Percentiles rank a stretch among this genome's conserved stretches.
These are phyloP conservation scores for Seiridium cupressi DNA, from an alignment of 2,329 filamentous ascomycete species.

Conservation along the genomic window DNA sequence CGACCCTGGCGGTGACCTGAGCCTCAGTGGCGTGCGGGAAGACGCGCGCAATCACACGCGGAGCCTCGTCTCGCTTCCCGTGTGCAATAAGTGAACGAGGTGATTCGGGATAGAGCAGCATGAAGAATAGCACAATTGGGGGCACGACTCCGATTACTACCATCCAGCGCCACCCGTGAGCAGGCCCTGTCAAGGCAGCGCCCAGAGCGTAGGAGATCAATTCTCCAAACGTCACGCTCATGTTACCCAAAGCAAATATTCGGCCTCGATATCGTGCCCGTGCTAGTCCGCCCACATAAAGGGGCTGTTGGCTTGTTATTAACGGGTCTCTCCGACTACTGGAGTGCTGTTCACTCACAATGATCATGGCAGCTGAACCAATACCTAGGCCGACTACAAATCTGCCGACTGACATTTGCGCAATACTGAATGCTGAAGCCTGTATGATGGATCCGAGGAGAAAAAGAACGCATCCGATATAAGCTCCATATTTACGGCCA, in stretches of 20 bases:
- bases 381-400: slow-evolving; percentile 48
- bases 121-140: slow-evolving; percentile 38
- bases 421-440: slow-evolving; percentile 32
- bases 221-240: slow-evolving; percentile 40
- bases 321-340: not conserved
- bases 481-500: slow-evolving; percentile 38
- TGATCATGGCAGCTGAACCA: slow-evolving; percentile 45
- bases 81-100: slow-evolving; percentile 46
- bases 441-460: slow-evolving; percentile 34
- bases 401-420: slow-evolving; percentile 42
- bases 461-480: slow-evolving; percentile 37
- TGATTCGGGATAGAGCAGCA: slow-evolving; percentile 46
- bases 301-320: slow-evolving; percentile 5
- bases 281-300: slow-evolving; percentile 49
- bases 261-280: slow-evolving; percentile 47
- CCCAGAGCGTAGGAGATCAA: slow-evolving; percentile 39
- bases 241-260: slow-evolving; percentile 48
- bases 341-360: slow-evolving; percentile 22
- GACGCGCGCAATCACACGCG: slow-evolving; percentile 33
- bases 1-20: slow-evolving; percentile 42
- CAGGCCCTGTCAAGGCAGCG: slow-evolving; percentile 35
- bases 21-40: slow-evolving; percentile 38
- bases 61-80: slow-evolving; percentile 36
- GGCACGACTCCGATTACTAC: slow-evolving; percentile 46
- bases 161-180: slow-evolving; percentile 49